These are phyloP conservation scores for Tanozyma kutaoensis DNA, from an alignment of 805 yeast genomes.

Conservation along the genomic window DNA sequence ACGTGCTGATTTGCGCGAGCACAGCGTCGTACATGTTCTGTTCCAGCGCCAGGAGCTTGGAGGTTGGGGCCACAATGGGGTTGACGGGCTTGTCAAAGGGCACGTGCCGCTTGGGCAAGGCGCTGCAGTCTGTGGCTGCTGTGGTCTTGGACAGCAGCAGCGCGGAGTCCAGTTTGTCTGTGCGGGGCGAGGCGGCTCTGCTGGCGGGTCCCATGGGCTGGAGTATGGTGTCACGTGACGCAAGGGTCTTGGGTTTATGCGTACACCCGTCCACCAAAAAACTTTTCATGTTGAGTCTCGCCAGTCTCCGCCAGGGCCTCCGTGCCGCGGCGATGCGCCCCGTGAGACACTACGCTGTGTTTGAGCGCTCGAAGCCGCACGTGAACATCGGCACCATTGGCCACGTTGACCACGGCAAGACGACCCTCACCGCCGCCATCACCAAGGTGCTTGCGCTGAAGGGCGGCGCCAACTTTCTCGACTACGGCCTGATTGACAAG, in stretches of 20 bases:
- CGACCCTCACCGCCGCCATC: constrained; percentile 96
- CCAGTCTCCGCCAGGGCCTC: no score
- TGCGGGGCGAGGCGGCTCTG: no score
- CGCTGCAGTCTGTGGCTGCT: no score
- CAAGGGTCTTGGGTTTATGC: no score
- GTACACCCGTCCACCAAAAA: no score
- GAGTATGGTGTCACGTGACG: no score
- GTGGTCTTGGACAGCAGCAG: no score
- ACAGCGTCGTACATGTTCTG: constrained; percentile 46
- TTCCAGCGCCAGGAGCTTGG: constrained; percentile 32
- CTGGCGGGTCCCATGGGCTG: no score
- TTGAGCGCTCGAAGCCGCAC: constrained; percentile 93
- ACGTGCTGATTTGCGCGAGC: constrained; percentile 43
- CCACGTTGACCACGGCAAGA: constrained; percentile 98
- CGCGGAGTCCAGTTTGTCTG: no score
- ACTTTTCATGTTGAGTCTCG: no score
- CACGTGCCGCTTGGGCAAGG: constrained; percentile 21
- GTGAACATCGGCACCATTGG: constrained; percentile 97
- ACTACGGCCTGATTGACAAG: constrained; percentile 85
- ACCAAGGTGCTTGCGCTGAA: constrained; percentile 80
- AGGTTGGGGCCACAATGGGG: constrained; percentile 17
- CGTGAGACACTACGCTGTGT: constrained; percentile 42
- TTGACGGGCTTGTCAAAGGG: constrained; percentile 27
- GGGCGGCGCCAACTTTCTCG: constrained; percentile 91
- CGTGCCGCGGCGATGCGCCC: no score